These are phyloP conservation scores for Dendrobium catenatum DNA, from an alignment of 106 monocot species.

Conservation along the genomic window DNA sequence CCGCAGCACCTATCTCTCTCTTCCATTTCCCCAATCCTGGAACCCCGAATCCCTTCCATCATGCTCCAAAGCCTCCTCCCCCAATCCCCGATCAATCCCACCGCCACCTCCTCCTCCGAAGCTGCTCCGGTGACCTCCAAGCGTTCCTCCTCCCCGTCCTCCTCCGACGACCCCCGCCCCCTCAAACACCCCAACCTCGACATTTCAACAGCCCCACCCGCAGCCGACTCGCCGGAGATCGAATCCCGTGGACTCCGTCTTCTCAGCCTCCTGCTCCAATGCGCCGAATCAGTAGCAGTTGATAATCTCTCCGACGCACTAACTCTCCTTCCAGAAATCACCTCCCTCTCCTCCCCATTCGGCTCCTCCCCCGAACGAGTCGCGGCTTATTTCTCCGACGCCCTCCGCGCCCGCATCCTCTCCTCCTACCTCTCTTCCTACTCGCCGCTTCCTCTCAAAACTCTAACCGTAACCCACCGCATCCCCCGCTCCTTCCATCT, in stretches of 20 bases:
- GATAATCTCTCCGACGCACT: constrained; percentile 24
- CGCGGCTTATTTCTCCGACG: constrained; percentile 66
- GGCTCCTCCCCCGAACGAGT: constrained; percentile 57
- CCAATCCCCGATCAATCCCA: constrained; percentile 13
- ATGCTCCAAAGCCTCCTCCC: constrained; percentile 39
- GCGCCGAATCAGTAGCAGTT: constrained; percentile 40
- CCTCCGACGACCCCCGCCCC: neutral
- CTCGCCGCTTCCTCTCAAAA: constrained; percentile 14
- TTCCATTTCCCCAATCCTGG: neutral
- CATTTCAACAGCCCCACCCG: neutral
- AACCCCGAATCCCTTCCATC: constrained; percentile 5
- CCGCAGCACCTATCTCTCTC: too few species aligned
- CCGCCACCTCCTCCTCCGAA: neutral
- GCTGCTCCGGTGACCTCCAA: constrained; percentile 1
- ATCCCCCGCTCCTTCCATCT: constrained; percentile 10
- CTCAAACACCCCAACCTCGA: constrained; percentile 1
- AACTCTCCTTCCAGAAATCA: constrained; percentile 42
- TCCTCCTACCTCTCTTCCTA: constrained; percentile 35
- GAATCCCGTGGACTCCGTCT: constrained; percentile 43
- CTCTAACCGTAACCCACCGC: constrained; percentile 19
- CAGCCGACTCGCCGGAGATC: neutral
- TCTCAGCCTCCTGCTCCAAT: constrained; percentile 53
- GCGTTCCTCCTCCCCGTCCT: constrained; percentile 13
- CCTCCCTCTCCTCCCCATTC: constrained; percentile 45
- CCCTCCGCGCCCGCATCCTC: constrained; percentile 37